Base-by-base conservation (phyloP, 192 early-diverging fungal genomes). In the Entomortierella lignicola region DNA sequence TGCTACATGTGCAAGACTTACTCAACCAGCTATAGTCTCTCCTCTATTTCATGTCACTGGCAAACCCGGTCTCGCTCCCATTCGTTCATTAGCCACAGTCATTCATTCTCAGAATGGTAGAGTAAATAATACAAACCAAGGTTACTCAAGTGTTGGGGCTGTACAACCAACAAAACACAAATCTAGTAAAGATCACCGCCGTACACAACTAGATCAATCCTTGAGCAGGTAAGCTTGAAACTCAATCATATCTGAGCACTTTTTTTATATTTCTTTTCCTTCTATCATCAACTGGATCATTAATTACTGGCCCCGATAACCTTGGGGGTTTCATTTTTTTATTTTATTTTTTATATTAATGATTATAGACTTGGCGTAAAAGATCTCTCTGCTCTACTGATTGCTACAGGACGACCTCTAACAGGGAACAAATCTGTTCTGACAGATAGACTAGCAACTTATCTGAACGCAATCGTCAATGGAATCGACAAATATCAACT, bases 391-490 rank as follows among this genome's bases (percentile, higher is more conserved):
- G 11, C 23, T 8, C 29, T 77, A n/a, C 37, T 68, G n/a, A 30
- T 32, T 18, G 60, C 60, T n/a, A 69, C 66, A 6, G 74, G 74
- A 0, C 74, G 39, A 15, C 66, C 53, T 10, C 29, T 64, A 4
- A 43, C 74, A 8, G 74, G 74, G 18, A 63, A 55, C 26, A 77
- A 77, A 21, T 34, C 66, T 23, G 55, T 64, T 4, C 47, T 77
- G 8, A 27, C 31, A 29, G 31, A 64, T 29, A 52, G 74, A n/a
- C 48, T 77, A 7, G 30, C 60, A 1, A 41, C 60, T 2, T 53
- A 62, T 44, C 39, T 69, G 47, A 26, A 39, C 2, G 43, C 74
- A 0, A 53, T 69, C 62, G 54, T 61, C 30, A 23, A 56, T 0
- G 20, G 56, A 55, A 30, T 77, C 34, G 61, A 77, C n/a, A 4